These are phyloP conservation scores for Apophysomyces trapeziformis DNA, from an alignment of 371 early-diverging fungal genomes.

Conservation along the genomic window DNA sequence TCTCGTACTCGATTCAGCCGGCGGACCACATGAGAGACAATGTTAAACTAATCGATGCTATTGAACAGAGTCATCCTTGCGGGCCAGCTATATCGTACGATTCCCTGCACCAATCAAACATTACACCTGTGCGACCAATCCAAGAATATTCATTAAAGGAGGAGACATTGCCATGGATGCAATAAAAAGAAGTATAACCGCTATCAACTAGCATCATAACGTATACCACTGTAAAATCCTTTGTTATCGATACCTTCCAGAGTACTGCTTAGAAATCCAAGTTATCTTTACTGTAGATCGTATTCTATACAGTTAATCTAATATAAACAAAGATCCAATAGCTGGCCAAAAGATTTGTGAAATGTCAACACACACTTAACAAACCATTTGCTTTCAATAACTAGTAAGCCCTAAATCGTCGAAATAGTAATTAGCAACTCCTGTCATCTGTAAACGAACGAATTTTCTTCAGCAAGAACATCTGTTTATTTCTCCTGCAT, in stretches of 20 bases:
- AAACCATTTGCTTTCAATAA: too few relatives aligned
- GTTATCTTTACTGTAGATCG: too few relatives aligned
- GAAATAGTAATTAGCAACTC: too few relatives aligned
- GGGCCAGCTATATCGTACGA: neutral
- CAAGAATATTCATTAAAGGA: neutral
- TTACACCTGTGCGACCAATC: neutral
- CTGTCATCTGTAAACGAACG: too few relatives aligned
- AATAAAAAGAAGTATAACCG: neutral
- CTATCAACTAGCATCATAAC: neutral
- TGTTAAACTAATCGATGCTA: neutral
- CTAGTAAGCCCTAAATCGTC: too few relatives aligned
- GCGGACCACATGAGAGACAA: constrained; percentile 1
- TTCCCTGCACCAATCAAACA: neutral
- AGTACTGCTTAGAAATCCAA: too few relatives aligned
- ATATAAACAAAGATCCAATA: too few relatives aligned
- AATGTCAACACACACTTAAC: too few relatives aligned
- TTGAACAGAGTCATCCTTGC: neutral
- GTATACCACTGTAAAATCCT: constrained; percentile 1
- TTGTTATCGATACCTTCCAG: neutral
- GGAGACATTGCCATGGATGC: constrained; percentile 2
- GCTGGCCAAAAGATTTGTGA: too few relatives aligned
- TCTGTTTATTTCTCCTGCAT: too few relatives aligned
- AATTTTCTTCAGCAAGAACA: too few relatives aligned
- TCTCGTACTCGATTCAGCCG: constrained; percentile 6
- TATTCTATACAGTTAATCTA: too few relatives aligned